phyloP scores from a whole-genome alignment of 2,329 filamentous ascomycete species.

The Xylaria sp. region DNA sequence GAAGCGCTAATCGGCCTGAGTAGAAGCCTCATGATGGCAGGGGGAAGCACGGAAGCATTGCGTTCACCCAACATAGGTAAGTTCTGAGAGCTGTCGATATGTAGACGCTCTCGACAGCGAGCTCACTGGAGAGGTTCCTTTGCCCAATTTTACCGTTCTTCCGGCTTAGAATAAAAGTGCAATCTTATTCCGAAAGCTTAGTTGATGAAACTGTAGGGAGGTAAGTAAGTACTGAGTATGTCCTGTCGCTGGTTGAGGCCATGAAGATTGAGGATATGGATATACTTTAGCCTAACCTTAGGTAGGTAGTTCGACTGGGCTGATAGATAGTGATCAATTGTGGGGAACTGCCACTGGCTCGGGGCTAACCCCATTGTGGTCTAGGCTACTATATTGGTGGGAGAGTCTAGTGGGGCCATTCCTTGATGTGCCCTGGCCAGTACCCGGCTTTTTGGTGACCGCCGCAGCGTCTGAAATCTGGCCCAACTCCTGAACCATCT shows the following conservation, averaged over 20 bases:
- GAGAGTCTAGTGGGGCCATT: conserved; percentile 37
- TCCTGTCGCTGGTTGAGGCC: conserved; percentile 36
- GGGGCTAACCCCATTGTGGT: conserved; percentile 34
- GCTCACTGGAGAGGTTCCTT: neutral
- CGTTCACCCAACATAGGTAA: neutral
- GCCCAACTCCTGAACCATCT: conserved; percentile 50
- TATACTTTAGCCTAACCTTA: neutral
- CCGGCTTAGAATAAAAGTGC: neutral
- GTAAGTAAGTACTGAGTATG: neutral
- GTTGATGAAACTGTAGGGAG: conserved; percentile 5
- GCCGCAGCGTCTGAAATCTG: conserved; percentile 47
- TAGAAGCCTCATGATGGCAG: conserved; percentile 61
- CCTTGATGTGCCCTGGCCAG: conserved; percentile 37
- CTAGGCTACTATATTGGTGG: conserved; percentile 34
- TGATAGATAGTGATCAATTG: conserved; percentile 39
- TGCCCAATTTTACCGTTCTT: neutral
- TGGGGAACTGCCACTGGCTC: conserved; percentile 29
- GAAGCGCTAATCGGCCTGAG: conserved; percentile 53
- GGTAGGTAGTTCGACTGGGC: neutral
- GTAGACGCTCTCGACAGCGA: neutral
- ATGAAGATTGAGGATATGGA: conserved; percentile 19
- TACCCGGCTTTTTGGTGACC: conserved; percentile 37
- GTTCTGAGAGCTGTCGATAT: conserved; percentile 37
- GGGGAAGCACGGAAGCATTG: conserved; percentile 47
- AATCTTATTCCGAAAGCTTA: neutral